Evolutionary conservation across 2,329 filamentous ascomycete species (phyloP), one percentile per base, ranked within the genome.

Genomic region (Chaetomium strumarium): DNA sequence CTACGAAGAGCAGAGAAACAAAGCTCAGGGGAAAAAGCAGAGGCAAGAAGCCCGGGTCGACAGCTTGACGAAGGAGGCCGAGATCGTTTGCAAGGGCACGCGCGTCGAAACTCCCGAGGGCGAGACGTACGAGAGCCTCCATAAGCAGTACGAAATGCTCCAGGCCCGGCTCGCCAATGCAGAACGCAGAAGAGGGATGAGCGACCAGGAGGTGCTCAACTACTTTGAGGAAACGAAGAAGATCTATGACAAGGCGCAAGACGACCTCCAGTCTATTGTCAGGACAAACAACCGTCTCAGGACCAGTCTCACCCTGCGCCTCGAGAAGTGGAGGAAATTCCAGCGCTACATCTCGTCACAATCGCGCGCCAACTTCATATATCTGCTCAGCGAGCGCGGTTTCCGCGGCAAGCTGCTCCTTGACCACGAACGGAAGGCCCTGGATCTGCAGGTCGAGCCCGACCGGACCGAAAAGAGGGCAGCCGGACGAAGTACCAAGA

Each of bases 331-430:
- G 87, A 77, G 81, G 52, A 76, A 79, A 46, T 97, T 99, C 69
- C 86, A 92, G 62, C 80, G 84, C 24, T 81, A 84, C 60, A 96
- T 99, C 63, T 92, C 90, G 36, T 82, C 86, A n/a, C 83, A 87
- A 51, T 88, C 93, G 42, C 85, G 90, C 46, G 85, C 86, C 49
- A 89, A 88, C 56, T 99, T 99, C 70, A 85, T 81, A 48, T 95
- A 93, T 64, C 79, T 97, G 13, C 80, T 99, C 53, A 89, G 85
- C 64, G 91, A 97, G 70, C 84, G 93, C 63, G 85, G 87, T 19
- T 99, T 95, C 71, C 83, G 90, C 41, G 93, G 93, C 52, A 81
- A 81, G 58, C 80, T 99, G 52, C 74, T 84, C 19, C 79, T 95
- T 39, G 84, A 96, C 63, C 92, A 97, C 70, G 73, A 76, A 45